These are phyloP conservation scores for Fusarium devonianum DNA, from an alignment of 2,329 filamentous ascomycete genomes.

Conservation along the genomic window DNA sequence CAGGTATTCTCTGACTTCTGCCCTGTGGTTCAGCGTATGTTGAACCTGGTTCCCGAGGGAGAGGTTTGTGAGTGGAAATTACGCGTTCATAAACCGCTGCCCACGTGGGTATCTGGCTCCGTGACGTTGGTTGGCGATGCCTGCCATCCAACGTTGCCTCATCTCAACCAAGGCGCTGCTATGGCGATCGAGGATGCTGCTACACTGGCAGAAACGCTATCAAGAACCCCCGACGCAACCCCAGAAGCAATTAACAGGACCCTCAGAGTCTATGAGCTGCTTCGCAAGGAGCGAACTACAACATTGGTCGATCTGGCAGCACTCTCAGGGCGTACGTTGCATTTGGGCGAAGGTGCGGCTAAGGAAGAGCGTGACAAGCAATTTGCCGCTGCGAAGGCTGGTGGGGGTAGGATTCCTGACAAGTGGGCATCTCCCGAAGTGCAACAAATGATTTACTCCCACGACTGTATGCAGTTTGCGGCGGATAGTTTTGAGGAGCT, in stretches of 20 bases:
- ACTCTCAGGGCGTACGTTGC: conserved; percentile 58
- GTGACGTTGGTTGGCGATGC: conserved; percentile 68
- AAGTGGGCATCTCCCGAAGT: conserved; percentile 76
- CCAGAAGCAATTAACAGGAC: conserved; percentile 55
- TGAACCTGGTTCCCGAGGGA: conserved; percentile 66
- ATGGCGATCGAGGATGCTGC: conserved; percentile 72
- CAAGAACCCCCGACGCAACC: conserved; percentile 47
- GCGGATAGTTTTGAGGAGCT: conserved; percentile 59
- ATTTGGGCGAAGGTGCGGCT: conserved; percentile 62
- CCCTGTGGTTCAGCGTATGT: conserved; percentile 63
- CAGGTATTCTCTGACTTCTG: conserved; percentile 69
- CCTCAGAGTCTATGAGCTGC: conserved; percentile 61
- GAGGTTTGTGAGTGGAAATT: conserved; percentile 72
- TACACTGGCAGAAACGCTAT: conserved; percentile 62
- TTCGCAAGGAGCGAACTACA: conserved; percentile 63
- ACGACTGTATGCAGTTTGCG: conserved; percentile 65
- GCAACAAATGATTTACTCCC: conserved; percentile 69
- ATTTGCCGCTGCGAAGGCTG: conserved; percentile 60
- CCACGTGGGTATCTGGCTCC: conserved; percentile 64
- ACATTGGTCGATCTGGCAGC: conserved; percentile 62
- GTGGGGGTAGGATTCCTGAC: conserved; percentile 62
- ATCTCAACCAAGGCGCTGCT: conserved; percentile 70
- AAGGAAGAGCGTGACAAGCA: conserved; percentile 63
- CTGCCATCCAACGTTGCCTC: conserved; percentile 72
- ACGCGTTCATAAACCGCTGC: conserved; percentile 63